A percentile compares a stretch with the other conserved stretches of the same genome.
Conservation (phyloP, 306 rosid genomes). For the Ormosia semicastrata region DNA sequence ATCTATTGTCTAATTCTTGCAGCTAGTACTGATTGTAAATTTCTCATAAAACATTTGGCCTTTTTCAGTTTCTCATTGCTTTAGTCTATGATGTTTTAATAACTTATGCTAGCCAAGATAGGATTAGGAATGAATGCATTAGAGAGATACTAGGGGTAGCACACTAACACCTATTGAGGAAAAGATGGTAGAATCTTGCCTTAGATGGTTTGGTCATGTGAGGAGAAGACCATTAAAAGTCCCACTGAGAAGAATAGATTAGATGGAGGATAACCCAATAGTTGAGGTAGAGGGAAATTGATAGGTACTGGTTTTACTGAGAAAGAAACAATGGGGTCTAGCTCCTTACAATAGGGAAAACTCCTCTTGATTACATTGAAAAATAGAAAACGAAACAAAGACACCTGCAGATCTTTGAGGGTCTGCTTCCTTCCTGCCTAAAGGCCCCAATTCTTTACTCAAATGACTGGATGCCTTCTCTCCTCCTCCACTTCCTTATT, state of each 20-base stretch:
- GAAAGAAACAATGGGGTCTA: no score
- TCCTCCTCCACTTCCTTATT: no score
- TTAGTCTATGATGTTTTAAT: conserved; percentile 12
- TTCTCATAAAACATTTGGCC: background rate
- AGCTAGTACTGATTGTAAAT: conserved; percentile 14
- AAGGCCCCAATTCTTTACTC: no score
- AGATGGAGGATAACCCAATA: background rate
- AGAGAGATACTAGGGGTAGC: background rate
- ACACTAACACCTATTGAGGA: background rate
- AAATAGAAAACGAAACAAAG: no score
- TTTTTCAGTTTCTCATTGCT: conserved; percentile 6
- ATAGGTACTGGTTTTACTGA: no score
- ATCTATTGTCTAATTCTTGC: background rate
- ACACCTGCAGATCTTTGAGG: no score
- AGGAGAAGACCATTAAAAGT: background rate
- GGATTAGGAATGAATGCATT: background rate
- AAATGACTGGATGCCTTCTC: no score
- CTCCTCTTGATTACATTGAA: no score
- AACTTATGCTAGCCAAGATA: background rate
- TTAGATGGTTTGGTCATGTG: background rate
- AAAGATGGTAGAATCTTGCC: background rate
- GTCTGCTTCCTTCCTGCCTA: no score
- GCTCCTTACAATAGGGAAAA: no score
- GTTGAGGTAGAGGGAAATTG: background rate
- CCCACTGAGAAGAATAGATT: background rate